Evolutionary conservation across 495 filamentous ascomycete genomes (phyloP).

Genomic region (Hypoxylon subgilvum): DNA sequence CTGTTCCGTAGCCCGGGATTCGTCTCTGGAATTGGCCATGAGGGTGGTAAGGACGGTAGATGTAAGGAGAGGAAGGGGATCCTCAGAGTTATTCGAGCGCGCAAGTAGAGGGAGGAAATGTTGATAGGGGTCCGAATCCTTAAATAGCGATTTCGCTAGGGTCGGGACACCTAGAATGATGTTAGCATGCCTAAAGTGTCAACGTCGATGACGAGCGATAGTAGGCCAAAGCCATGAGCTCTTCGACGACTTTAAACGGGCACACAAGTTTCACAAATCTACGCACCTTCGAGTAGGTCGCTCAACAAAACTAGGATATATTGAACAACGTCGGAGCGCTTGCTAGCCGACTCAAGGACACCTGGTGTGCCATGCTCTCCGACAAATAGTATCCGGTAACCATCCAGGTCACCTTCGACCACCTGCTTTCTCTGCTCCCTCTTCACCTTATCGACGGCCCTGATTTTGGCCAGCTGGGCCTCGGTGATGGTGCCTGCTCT

Average conservation of each 20-base stretch:
- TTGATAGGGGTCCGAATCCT: conserved; percentile 78
- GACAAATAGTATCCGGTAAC: conserved; percentile 78
- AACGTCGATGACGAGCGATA: not conserved
- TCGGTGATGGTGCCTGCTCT: conserved; percentile 93
- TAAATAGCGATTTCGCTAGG: conserved; percentile 74
- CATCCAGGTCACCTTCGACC: conserved; percentile 77
- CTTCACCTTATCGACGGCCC: conserved; percentile 94
- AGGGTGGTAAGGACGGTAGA: conserved; percentile 85
- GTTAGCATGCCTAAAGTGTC: conserved; percentile 20
- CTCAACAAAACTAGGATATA: conserved; percentile 89
- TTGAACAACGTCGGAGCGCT: conserved; percentile 85
- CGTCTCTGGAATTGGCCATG: conserved; percentile 71
- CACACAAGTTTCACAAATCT: not conserved
- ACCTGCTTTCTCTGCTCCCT: conserved; percentile 78
- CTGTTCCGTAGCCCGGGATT: conserved; percentile 60
- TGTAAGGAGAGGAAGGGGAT: conserved; percentile 85
- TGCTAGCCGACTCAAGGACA: conserved; percentile 79
- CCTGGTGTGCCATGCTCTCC: conserved; percentile 71
- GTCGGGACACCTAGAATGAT: conserved; percentile 71
- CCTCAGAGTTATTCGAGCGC: conserved; percentile 79
- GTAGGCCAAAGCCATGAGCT: not conserved
- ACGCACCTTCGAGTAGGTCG: conserved; percentile 83
- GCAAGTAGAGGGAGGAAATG: conserved; percentile 85
- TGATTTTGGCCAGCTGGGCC: conserved; percentile 92
- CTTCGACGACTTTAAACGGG: not conserved